These are phyloP conservation scores for Diplodia mutila DNA, from an alignment of 2,329 filamentous ascomycete genomes.

Conservation along the genomic window DNA sequence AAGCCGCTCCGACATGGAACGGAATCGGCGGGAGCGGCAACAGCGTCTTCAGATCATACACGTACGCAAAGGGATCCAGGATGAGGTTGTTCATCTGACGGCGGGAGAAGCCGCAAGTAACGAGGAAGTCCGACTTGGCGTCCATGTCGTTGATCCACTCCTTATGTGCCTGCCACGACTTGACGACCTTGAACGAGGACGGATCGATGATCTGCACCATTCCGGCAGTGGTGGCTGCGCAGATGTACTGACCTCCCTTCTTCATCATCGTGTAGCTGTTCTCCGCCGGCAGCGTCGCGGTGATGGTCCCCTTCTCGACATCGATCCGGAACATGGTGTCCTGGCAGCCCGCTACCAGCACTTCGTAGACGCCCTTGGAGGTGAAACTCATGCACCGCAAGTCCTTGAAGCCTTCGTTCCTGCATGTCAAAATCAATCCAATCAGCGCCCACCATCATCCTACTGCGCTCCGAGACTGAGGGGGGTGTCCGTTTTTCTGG, in stretches of 20 bases:
- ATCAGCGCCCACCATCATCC: conserved; percentile 7
- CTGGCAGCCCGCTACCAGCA: conserved; percentile 87
- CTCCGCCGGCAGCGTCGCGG: conserved; percentile 64
- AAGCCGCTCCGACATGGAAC: conserved; percentile 88
- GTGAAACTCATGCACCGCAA: conserved; percentile 95
- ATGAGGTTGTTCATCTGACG: conserved; percentile 79
- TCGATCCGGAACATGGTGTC: conserved; percentile 79
- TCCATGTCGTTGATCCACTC: conserved; percentile 96
- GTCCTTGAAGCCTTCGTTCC: conserved; percentile 78
- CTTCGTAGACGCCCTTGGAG: conserved; percentile 78
- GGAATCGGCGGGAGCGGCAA: conserved; percentile 86
- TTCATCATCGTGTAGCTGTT: conserved; percentile 91
- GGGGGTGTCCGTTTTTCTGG: conserved; percentile 8
- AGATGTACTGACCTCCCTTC: conserved; percentile 81
- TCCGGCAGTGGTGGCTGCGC: conserved; percentile 82
- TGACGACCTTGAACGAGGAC: conserved; percentile 74
- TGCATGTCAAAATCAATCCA: conserved; percentile 38
- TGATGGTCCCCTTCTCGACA: conserved; percentile 57
- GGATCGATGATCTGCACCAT: conserved; percentile 86
- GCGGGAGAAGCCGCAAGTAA: conserved; percentile 91
- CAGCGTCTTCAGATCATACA: conserved; percentile 93
- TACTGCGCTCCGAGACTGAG: background rate
- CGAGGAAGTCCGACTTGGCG: conserved; percentile 89
- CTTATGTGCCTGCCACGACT: conserved; percentile 88
- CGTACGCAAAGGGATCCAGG: conserved; percentile 90